Percentiles rank a stretch among this genome's conserved stretches.
Conservation (phyloP, 345 rosid genomes). For the Boechera stricta region DNA sequence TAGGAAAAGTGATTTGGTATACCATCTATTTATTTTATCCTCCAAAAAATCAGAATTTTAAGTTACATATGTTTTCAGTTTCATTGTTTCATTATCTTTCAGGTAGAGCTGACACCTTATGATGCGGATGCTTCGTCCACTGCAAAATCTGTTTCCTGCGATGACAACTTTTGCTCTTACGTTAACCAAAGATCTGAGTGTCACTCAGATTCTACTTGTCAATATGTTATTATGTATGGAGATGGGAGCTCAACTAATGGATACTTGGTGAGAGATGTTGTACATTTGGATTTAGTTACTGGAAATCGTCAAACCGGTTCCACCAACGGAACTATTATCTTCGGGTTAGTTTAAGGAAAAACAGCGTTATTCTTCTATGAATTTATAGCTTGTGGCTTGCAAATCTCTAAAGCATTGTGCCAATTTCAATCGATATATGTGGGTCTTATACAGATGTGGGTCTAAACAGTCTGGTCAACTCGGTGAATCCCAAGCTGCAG, state of each 20-base stretch:
- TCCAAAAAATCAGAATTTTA: neutral
- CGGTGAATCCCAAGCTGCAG: conserved; percentile 65
- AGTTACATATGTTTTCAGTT: conserved; percentile 4
- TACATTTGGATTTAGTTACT: conserved; percentile 61
- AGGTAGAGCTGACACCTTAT: conserved; percentile 66
- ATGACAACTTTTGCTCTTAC: conserved; percentile 67
- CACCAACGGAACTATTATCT: conserved; percentile 63
- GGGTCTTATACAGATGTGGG: conserved; percentile 61
- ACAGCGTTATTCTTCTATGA: neutral
- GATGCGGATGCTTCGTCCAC: conserved; percentile 64
- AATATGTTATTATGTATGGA: conserved; percentile 74
- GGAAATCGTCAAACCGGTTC: conserved; percentile 63
- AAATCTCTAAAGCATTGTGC: neutral
- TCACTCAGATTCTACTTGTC: conserved; percentile 55
- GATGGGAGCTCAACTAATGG: conserved; percentile 84
- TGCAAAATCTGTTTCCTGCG: conserved; percentile 53
- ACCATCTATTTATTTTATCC: conserved; percentile 30
- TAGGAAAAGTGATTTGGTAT: conserved; percentile 71
- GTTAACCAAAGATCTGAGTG: conserved; percentile 64
- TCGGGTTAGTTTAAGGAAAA: conserved; percentile 62
- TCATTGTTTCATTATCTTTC: conserved; percentile 26
- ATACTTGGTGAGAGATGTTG: conserved; percentile 62
- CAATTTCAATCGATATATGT: neutral
- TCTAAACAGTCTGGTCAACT: conserved; percentile 80
- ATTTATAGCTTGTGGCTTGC: neutral